Evolutionary conservation across 1,284 basidiomycete species (phyloP), one percentile per base, ranked within the genome.

Genomic region (Coniferiporia sulphurascens): DNA sequence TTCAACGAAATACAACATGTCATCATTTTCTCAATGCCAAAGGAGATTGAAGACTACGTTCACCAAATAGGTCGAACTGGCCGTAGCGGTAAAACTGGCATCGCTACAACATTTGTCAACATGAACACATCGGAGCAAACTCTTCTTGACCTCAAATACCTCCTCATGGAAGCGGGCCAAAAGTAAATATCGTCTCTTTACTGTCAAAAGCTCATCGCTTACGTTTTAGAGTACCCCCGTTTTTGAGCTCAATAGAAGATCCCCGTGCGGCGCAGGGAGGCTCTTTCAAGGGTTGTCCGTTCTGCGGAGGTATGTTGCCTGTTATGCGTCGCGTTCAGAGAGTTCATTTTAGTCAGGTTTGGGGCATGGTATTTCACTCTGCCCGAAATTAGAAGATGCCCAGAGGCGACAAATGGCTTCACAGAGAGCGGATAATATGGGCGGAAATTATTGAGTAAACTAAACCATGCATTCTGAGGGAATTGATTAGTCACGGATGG

Each of bases 51-150:
- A 75, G 94, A 96, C 71, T 95, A 95, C 67, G 94, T 97, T 35
- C 97, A 99, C 78, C 95, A 98, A 74, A 98, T 99, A 66, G 97
- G 97, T 22, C 90, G 97, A 65, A 99, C 97, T 1, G 97, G 97
- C 57, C 87, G 97, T 65, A 94, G 91, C 63, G 97, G 97, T 22
- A 98, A 98, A 72, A 99, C 96, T 1, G 97, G 97, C 63, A 95
- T 98, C 57, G 97, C 97, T n/a, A 99, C 97, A 21, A 97, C 97
- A n/a, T 99, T 99, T 72, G 93, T 99, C 59, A 99, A 99, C 71
- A 95, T 95, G 87, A 93, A 92, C 68, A 97, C 95, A 1, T 82
- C 89, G 0, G 95, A 99, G 71, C 95, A 98, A 76, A 99, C 96
- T 0, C 75, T 99, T 51, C 74, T 99, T 62, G 97, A 99, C 79